These are phyloP conservation scores for Coccinonectria pachysandricola DNA, from an alignment of 2,329 filamentous ascomycete genomes.

Conservation along the genomic window DNA sequence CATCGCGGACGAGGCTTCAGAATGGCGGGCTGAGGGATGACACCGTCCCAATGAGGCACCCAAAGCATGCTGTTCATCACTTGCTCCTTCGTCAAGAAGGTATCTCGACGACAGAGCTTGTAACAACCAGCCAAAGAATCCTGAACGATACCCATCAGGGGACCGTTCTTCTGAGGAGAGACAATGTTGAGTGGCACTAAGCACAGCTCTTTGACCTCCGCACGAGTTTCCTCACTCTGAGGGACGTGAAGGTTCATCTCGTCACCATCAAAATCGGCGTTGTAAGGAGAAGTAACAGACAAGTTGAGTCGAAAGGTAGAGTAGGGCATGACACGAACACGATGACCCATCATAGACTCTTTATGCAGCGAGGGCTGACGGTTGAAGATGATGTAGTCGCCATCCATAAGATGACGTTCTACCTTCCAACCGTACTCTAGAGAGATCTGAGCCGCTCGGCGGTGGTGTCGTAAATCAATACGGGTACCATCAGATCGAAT, in stretches of 20 bases:
- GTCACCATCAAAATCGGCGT: constrained; percentile 99
- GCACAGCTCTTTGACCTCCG: constrained; percentile 87
- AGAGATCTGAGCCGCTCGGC: constrained; percentile 73
- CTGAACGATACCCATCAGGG: constrained; percentile 98
- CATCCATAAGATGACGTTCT: constrained; percentile 89
- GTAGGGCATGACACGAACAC: constrained; percentile 95
- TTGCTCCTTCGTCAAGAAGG: constrained; percentile 79
- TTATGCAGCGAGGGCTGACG: constrained; percentile 98
- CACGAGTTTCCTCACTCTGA: constrained; percentile 91
- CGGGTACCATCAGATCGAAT: constrained; percentile 87
- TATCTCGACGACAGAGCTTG: constrained; percentile 89
- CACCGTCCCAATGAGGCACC: constrained; percentile 95
- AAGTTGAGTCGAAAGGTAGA: constrained; percentile 97
- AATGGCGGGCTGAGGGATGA: constrained; percentile 89
- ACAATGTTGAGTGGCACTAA: constrained; percentile 99
- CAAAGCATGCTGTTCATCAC: constrained; percentile 97
- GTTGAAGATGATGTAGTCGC: constrained; percentile 99
- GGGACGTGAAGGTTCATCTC: constrained; percentile 99
- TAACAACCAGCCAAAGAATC: constrained; percentile 94
- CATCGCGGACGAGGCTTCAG: constrained; percentile 84
- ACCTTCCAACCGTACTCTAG: constrained; percentile 98
- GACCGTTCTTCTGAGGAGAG: constrained; percentile 91
- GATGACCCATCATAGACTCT: constrained; percentile 99
- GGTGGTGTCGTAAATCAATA: constrained; percentile 90
- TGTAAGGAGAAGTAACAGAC: constrained; percentile 97